phyloP scores from a whole-genome alignment of 2,329 filamentous ascomycete species.

The Colletotrichum destructivum region DNA sequence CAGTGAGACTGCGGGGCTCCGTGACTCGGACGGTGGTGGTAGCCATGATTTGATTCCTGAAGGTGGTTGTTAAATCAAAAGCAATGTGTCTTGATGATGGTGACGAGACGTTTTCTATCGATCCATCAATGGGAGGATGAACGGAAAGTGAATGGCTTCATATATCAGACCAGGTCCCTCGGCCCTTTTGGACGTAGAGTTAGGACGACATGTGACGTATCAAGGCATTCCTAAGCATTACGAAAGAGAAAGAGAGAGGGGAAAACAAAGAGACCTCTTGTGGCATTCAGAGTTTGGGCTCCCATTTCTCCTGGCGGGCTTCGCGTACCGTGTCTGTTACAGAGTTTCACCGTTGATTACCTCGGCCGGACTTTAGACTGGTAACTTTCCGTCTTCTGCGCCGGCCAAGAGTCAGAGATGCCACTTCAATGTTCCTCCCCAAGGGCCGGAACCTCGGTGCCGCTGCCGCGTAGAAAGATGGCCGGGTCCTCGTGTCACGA shows the following conservation, averaged over 20 bases:
- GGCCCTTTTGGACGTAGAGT: not conserved
- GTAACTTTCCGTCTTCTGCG: constrained; percentile 10
- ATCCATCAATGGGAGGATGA: no score
- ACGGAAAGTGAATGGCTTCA: not conserved
- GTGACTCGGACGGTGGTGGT: constrained; percentile 16
- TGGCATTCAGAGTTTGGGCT: not conserved
- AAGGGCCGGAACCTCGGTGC: not conserved
- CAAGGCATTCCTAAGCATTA: constrained; percentile 33
- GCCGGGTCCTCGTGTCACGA: rapidly evolving
- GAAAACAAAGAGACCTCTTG: not conserved
- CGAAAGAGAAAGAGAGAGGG: not conserved
- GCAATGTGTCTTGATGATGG: not conserved
- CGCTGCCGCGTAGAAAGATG: not conserved
- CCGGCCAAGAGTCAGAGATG: no score
- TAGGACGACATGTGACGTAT: constrained; percentile 32
- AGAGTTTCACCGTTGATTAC: constrained; percentile 16
- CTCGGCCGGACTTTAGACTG: constrained; percentile 19
- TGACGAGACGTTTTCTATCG: not conserved
- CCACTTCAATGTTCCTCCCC: not conserved
- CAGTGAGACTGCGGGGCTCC: not conserved
- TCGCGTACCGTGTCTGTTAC: not conserved
- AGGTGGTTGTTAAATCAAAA: no score
- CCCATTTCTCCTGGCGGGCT: not conserved
- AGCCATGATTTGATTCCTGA: constrained; percentile 12
- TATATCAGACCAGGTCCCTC: constrained; percentile 23